Evolutionary conservation across 192 early-diverging fungal species (phyloP).

Genomic region (Oehlia diaphana): DNA sequence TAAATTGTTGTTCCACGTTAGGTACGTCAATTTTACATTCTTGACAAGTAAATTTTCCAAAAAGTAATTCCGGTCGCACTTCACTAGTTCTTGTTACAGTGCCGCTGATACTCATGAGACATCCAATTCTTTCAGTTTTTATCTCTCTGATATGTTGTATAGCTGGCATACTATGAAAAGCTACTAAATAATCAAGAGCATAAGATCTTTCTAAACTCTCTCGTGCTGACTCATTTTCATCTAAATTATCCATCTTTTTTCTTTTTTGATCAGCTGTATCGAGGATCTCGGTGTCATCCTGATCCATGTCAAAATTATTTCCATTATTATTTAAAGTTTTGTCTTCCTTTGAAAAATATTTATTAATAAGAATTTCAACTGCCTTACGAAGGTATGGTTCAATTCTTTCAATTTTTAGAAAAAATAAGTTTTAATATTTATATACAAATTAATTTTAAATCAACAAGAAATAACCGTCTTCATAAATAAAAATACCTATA

Average conservation of each 20-base stretch:
- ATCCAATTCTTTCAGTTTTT: conserved; percentile 78
- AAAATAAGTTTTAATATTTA: too few species aligned
- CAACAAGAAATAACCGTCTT: not conserved
- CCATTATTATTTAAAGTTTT: conserved; percentile 27
- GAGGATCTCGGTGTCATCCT: not conserved
- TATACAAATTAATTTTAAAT: too few species aligned
- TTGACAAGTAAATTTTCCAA: conserved; percentile 86
- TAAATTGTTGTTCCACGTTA: conserved; percentile 94
- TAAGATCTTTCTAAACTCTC: conserved; percentile 35
- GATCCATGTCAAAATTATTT: not conserved
- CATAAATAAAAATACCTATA: conserved; percentile 51
- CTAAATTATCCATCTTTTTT: conserved; percentile 25
- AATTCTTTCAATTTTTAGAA: conserved; percentile 40
- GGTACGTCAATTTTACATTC: conserved; percentile 79
- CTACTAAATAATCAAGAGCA: conserved; percentile 74
- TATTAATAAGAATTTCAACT: conserved; percentile 76
- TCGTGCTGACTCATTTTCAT: not conserved
- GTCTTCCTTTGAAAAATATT: conserved; percentile 65
- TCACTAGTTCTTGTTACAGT: conserved; percentile 97
- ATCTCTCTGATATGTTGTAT: conserved; percentile 79
- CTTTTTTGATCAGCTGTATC: not conserved
- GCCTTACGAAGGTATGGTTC: conserved; percentile 86
- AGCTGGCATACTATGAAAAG: conserved; percentile 62
- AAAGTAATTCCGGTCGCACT: conserved; percentile 92
- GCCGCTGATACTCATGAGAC: conserved; percentile 79